Evolutionary conservation across 2,329 filamentous ascomycete species (phyloP).

Genomic region (Diaporthe nobilis): DNA sequence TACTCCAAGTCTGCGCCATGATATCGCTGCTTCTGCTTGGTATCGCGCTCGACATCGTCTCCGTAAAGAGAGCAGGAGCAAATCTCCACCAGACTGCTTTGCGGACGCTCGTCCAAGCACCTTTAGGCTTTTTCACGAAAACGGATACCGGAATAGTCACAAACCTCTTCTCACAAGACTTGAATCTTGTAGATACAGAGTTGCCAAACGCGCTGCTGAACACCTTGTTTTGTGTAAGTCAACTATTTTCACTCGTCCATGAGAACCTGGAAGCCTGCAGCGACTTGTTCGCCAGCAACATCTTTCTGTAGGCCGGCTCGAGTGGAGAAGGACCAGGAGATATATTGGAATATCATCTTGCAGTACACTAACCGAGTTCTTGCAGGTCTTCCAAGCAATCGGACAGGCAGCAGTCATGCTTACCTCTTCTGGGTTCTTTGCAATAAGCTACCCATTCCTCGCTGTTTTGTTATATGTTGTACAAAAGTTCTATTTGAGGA

Average conservation of each 20-base stretch:
- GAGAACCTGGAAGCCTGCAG: no score
- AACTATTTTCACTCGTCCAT: rapidly evolving
- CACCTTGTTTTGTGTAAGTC: constrained; percentile 38
- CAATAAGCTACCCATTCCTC: constrained; percentile 63
- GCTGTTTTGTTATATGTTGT: constrained; percentile 60
- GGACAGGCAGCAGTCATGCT: constrained; percentile 65
- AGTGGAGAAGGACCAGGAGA: no score
- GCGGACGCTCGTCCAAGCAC: constrained; percentile 53
- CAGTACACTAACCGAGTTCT: constrained; percentile 28
- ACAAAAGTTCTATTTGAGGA: constrained; percentile 69
- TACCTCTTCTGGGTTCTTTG: constrained; percentile 58
- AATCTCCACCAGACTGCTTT: constrained; percentile 53
- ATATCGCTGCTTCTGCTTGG: constrained; percentile 42
- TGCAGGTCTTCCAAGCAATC: constrained; percentile 48
- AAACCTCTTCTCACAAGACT: constrained; percentile 63
- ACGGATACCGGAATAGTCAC: constrained; percentile 59
- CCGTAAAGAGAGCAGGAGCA: constrained; percentile 50
- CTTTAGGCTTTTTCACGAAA: constrained; percentile 57
- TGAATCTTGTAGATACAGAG: constrained; percentile 57
- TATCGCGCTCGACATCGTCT: constrained; percentile 43
- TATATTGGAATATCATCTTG: background rate
- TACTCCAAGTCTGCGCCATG: constrained; percentile 43
- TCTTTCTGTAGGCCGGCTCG: background rate
- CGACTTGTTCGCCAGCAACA: no score
- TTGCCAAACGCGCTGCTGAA: constrained; percentile 54